Evolutionary conservation across 768 basidiomycete genomes (phyloP).

Genomic region (Pulveroboletus sp.): DNA sequence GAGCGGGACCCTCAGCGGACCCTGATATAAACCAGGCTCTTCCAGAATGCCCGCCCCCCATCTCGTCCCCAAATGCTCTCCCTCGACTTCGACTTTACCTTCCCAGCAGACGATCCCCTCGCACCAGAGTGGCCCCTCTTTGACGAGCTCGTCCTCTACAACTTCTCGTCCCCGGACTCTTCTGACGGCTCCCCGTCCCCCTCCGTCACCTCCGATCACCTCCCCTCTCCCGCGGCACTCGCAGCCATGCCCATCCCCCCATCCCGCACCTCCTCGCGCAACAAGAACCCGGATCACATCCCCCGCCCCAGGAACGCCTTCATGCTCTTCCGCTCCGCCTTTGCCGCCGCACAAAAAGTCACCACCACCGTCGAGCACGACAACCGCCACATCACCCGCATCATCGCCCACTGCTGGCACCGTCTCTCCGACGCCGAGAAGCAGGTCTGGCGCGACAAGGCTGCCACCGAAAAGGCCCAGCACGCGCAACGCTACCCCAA

Average conservation of each 20-base stretch:
- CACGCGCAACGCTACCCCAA: slow-evolving; percentile 48
- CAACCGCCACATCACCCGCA: slow-evolving; percentile 55
- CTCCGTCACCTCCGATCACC: not conserved
- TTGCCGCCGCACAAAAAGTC: slow-evolving; percentile 50
- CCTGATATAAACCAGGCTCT: slow-evolving; percentile 25
- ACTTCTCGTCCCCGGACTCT: not conserved
- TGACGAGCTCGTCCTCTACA: slow-evolving; percentile 12
- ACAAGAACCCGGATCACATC: slow-evolving; percentile 39
- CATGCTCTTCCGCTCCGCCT: slow-evolving; percentile 60
- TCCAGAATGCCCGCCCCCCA: slow-evolving; percentile 2
- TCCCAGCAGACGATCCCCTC: slow-evolving; percentile 14
- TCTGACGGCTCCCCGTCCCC: slow-evolving; percentile 9
- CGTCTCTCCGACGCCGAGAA: slow-evolving; percentile 48
- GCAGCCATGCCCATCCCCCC: slow-evolving; percentile 30
- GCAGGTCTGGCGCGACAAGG: slow-evolving; percentile 46
- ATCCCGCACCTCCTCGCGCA: slow-evolving; percentile 26
- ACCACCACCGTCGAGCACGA: slow-evolving; percentile 48
- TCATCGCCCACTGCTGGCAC: slow-evolving; percentile 54
- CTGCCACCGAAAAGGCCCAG: slow-evolving; percentile 47
- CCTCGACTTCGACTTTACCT: slow-evolving; percentile 14
- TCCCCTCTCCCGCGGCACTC: slow-evolving; percentile 16
- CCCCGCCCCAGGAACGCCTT: slow-evolving; percentile 41
- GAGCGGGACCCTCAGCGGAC: too few species aligned
- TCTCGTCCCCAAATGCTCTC: slow-evolving; percentile 13
- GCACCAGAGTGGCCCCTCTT: slow-evolving; percentile 27